Evolutionary conservation across 73 alveolate genomes (phyloP).

Genomic region (Paramecium bursaria): DNA sequence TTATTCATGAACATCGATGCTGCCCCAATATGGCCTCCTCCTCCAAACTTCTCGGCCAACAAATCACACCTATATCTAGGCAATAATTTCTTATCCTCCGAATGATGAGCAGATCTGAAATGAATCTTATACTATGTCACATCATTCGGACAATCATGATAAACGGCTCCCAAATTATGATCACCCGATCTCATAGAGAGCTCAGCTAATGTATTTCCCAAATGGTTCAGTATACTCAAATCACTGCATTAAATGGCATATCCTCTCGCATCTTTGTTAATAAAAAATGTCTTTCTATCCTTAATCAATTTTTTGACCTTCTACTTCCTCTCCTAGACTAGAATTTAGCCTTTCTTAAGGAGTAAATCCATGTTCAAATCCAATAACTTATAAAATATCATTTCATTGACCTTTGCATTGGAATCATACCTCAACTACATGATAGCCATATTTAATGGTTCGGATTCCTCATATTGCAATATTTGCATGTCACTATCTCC

Average conservation of each 20-base stretch:
- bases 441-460: slow-evolving; percentile 41
- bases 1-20: slow-evolving; percentile 30
- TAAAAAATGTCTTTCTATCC: slow-evolving; percentile 20
- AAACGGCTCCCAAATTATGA: slow-evolving; percentile 50
- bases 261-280: slow-evolving; percentile 26
- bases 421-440: slow-evolving; percentile 12
- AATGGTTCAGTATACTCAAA: slow-evolving; percentile 45
- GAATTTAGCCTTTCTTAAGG: slow-evolving; percentile 3
- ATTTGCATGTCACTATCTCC: slow-evolving; percentile 37
- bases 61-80: slow-evolving; percentile 38
- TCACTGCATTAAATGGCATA: slow-evolving; percentile 53
- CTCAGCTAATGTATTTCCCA: slow-evolving; percentile 13
- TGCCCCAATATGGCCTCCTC: slow-evolving; percentile 59
- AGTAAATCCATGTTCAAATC: slow-evolving; percentile 11
- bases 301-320: slow-evolving; percentile 24
- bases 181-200: slow-evolving; percentile 35
- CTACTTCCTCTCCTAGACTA: slow-evolving; percentile 5
- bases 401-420: slow-evolving; percentile 8
- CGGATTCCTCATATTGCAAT: slow-evolving; percentile 20
- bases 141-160: slow-evolving; percentile 20
- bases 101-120: slow-evolving; percentile 59
- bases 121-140: slow-evolving; percentile 18
- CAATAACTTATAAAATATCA: slow-evolving; percentile 8
- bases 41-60: slow-evolving; percentile 30
- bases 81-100: neutral